phyloP scores from a whole-genome alignment of 1,284 basidiomycete genomes.

The Ceratorhiza oryzae-sativae region DNA sequence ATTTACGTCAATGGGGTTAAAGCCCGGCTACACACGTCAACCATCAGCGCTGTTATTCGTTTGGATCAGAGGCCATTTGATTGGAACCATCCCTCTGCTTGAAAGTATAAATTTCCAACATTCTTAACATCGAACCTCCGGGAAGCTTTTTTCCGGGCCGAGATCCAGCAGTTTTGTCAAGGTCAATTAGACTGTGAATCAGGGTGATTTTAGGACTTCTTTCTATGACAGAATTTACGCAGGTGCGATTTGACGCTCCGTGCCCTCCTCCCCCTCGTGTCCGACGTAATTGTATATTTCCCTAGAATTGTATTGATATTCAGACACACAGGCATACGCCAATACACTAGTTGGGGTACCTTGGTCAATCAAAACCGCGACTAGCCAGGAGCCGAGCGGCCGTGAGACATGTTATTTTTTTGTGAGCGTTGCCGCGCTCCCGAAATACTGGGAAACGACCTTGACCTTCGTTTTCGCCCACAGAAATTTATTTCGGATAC shows the following conservation, averaged over 20 bases:
- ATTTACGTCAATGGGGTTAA: background rate
- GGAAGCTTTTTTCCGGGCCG: no score
- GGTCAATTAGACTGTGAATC: no score
- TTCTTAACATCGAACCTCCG: no score
- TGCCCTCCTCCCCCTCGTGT: background rate
- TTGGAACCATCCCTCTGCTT: no score
- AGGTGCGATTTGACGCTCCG: background rate
- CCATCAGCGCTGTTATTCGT: no score
- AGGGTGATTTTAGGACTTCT: background rate
- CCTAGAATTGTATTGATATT: background rate
- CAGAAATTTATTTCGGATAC: slow-evolving; percentile 25
- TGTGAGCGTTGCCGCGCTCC: background rate
- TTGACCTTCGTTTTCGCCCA: no score
- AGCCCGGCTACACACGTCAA: no score
- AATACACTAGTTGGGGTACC: slow-evolving; percentile 10
- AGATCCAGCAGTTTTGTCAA: no score
- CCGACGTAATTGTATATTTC: background rate
- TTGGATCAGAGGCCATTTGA: no score
- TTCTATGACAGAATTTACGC: slow-evolving; percentile 30
- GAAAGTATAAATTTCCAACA: no score
- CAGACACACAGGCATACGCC: background rate
- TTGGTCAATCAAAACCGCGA: slow-evolving; percentile 21
- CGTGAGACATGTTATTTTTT: slow-evolving; percentile 29
- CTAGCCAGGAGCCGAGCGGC: background rate
- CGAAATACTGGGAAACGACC: background rate